These are phyloP conservation scores for Alnus rubra DNA, from an alignment of 306 rosid species.

Conservation along the genomic window DNA sequence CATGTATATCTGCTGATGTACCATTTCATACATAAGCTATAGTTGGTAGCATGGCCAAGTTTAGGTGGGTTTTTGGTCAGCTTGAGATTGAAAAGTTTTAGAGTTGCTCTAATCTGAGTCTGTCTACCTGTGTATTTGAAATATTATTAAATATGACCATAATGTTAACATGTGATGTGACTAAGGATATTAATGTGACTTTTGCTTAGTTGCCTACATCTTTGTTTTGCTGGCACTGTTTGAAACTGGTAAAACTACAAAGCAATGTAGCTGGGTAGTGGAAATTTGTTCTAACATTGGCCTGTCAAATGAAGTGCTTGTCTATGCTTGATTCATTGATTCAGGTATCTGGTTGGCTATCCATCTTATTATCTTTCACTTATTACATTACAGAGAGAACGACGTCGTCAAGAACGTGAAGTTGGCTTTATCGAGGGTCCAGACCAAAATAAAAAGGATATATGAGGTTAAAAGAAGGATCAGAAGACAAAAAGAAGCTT, in stretches of 20 bases:
- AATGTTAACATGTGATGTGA: no score
- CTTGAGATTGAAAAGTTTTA: neutral
- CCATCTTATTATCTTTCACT: neutral
- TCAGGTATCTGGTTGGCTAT: neutral
- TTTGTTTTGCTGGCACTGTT: slow-evolving; percentile 1
- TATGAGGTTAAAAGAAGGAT: neutral
- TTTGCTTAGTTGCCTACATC: neutral
- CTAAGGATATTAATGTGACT: neutral
- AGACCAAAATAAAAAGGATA: neutral
- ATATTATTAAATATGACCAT: no score
- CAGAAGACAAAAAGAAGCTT: neutral
- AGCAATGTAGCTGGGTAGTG: neutral
- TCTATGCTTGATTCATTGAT: neutral
- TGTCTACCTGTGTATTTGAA: neutral
- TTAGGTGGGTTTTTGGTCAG: neutral
- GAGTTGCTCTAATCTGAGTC: neutral
- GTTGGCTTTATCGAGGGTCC: slow-evolving; percentile 10
- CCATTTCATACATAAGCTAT: neutral
- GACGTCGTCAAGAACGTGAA: slow-evolving; percentile 33
- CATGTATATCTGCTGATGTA: no score
- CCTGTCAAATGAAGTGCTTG: neutral
- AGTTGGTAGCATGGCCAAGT: neutral
- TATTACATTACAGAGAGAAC: slow-evolving; percentile 38
- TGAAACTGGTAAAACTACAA: neutral
- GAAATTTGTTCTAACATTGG: neutral